A percentile compares a stretch with the other conserved stretches of the same genome.
These are phyloP conservation scores for Brassica hybrid DNA, from an alignment of 441 rosid species.

Conservation along the genomic window DNA sequence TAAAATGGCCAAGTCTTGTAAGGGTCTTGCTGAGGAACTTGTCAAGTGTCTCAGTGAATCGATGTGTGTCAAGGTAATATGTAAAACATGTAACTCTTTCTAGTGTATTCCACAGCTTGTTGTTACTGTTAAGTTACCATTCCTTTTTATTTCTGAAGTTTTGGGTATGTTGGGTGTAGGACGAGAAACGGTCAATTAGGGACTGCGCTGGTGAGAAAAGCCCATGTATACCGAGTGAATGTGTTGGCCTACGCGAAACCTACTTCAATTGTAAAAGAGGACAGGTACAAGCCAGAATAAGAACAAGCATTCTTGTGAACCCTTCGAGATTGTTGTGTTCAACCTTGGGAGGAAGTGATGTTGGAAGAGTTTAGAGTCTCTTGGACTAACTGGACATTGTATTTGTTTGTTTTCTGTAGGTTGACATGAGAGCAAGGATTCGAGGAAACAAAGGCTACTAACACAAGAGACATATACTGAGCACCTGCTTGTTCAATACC, in stretches of 20 bases:
- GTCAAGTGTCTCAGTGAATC: conserved; percentile 93
- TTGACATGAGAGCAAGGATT: conserved; percentile 88
- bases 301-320: background rate
- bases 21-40: conserved; percentile 92
- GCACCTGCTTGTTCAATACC: conserved; percentile 5
- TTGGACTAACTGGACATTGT: background rate
- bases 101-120: conserved; percentile 3
- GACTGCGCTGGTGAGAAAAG: conserved; percentile 86
- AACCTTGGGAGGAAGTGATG: no score
- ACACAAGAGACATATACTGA: conserved; percentile 10
- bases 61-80: conserved; percentile 68
- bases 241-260: conserved; percentile 89
- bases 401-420: conserved; percentile 45
- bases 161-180: conserved; percentile 41
- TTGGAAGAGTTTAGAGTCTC: background rate
- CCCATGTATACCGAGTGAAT: conserved; percentile 77
- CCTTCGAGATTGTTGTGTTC: background rate
- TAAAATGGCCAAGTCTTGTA: conserved; percentile 86
- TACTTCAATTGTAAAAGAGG: conserved; percentile 96
- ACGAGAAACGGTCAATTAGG: conserved; percentile 71
- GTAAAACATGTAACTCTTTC: background rate
- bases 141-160: background rate
- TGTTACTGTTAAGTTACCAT: background rate
- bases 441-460: conserved; percentile 87
- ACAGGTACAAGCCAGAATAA: no score